Evolutionary conservation across 371 early-diverging fungal species (phyloP).

Genomic region (Nematocida ausubeli): DNA sequence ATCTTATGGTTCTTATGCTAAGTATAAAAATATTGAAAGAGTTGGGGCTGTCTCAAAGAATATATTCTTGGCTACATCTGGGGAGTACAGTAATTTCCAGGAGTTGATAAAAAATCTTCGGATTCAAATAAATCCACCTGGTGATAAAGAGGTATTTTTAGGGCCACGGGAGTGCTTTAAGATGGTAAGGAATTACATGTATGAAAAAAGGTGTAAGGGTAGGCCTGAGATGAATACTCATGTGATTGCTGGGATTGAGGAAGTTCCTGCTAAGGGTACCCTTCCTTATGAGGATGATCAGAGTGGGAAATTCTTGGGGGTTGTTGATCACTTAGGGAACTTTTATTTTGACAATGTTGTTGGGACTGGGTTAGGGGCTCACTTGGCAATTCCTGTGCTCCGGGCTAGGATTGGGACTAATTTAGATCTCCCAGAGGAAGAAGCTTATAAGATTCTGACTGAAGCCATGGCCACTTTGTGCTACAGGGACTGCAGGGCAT

Average conservation of each 20-base stretch:
- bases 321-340: constrained; percentile 86
- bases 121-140: constrained; percentile 40
- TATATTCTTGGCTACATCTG: constrained; percentile 35
- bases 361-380: constrained; percentile 89
- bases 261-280: background rate
- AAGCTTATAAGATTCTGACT: constrained; percentile 79
- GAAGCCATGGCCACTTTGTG: constrained; percentile 84
- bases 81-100: constrained; percentile 58
- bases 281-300: constrained; percentile 65
- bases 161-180: constrained; percentile 61
- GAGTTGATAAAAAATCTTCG: constrained; percentile 34
- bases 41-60: constrained; percentile 14
- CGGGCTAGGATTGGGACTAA: constrained; percentile 69
- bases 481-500: constrained; percentile 88
- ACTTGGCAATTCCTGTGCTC: constrained; percentile 87
- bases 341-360: constrained; percentile 82
- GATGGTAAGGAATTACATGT: constrained; percentile 74
- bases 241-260: constrained; percentile 79
- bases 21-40: constrained; percentile 53
- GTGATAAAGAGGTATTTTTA: constrained; percentile 45
- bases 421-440: constrained; percentile 73
- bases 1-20: constrained; percentile 53
- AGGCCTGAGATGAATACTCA: constrained; percentile 90
- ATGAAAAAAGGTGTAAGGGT: constrained; percentile 79
- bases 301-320: constrained; percentile 70